Evolutionary conservation across 2,329 filamentous ascomycete genomes (phyloP).

Genomic region (Nemania abortiva): DNA sequence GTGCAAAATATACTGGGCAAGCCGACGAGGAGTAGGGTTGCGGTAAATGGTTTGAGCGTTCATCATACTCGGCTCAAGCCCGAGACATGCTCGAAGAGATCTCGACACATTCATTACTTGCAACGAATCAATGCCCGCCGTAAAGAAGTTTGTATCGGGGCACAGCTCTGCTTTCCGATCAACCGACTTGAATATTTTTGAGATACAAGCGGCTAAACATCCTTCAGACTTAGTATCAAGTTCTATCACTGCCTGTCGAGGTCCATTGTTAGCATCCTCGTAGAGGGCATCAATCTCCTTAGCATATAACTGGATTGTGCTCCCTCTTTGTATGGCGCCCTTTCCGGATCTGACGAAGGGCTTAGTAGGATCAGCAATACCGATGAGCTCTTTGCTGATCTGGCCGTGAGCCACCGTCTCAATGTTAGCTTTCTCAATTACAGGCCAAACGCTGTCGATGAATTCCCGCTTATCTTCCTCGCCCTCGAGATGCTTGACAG

Average conservation of each 20-base stretch:
- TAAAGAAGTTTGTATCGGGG: slow-evolving; percentile 54
- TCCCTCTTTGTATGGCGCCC: slow-evolving; percentile 34
- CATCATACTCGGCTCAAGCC: slow-evolving; percentile 1
- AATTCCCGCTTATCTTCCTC: slow-evolving; percentile 45
- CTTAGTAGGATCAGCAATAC: slow-evolving; percentile 52
- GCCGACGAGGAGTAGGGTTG: slow-evolving; percentile 42
- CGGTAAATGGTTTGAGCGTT: slow-evolving; percentile 32
- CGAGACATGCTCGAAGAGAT: slow-evolving; percentile 22
- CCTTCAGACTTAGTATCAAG: slow-evolving; percentile 45
- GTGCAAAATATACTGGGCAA: slow-evolving; percentile 45
- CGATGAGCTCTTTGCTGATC: slow-evolving; percentile 54
- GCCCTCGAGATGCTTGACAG: slow-evolving; percentile 43
- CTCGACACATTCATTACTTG: slow-evolving; percentile 50
- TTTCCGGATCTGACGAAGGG: slow-evolving; percentile 56
- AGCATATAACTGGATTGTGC: slow-evolving; percentile 54
- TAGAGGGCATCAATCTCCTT: slow-evolving; percentile 57
- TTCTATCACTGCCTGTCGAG: slow-evolving; percentile 23
- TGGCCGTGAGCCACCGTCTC: slow-evolving; percentile 57
- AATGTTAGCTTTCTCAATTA: slow-evolving; percentile 55
- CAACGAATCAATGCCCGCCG: slow-evolving; percentile 56
- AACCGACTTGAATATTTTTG: slow-evolving; percentile 29
- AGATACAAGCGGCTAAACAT: slow-evolving; percentile 44
- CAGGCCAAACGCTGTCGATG: slow-evolving; percentile 56
- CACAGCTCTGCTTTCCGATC: slow-evolving; percentile 42
- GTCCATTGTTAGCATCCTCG: slow-evolving; percentile 40